Conservation (phyloP, 2,329 filamentous ascomycete genomes). For the Elsinoe necatrix region DNA sequence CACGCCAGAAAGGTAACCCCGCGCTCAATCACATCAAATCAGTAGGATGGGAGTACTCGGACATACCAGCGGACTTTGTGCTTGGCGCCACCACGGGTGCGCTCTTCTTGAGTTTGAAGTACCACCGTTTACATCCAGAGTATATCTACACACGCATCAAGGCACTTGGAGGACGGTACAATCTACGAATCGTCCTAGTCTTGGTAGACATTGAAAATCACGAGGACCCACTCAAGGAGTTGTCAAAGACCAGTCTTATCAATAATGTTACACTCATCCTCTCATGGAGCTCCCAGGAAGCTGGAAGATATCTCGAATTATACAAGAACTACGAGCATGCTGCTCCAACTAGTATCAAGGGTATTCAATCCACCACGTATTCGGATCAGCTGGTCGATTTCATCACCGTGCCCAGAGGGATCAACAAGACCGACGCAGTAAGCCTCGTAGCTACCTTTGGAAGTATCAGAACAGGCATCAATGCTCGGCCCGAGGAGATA, state of each 20-base stretch:
- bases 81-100: conserved; percentile 81
- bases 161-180: conserved; percentile 74
- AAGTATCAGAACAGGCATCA: conserved; percentile 75
- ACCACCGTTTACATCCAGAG: conserved; percentile 92
- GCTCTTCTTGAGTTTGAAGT: conserved; percentile 89
- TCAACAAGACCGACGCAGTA: conserved; percentile 93
- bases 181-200: conserved; percentile 72
- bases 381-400: conserved; percentile 85
- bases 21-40: conserved; percentile 74
- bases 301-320: conserved; percentile 83
- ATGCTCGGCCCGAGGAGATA: conserved; percentile 79
- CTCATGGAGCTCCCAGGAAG: conserved; percentile 91
- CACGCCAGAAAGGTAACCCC: conserved; percentile 90
- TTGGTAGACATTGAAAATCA: conserved; percentile 96
- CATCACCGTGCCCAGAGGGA: conserved; percentile 75
- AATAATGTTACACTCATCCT: conserved; percentile 88
- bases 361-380: conserved; percentile 75
- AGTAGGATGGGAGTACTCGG: conserved; percentile 90
- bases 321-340: conserved; percentile 94
- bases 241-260: conserved; percentile 85
- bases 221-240: conserved; percentile 77
- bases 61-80: conserved; percentile 91
- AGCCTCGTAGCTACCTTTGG: conserved; percentile 88
- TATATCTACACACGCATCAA: conserved; percentile 94
- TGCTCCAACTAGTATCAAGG: conserved; percentile 70